These are phyloP conservation scores for Solanum chiquidenum DNA, from an alignment of 257 asterid genomes.

Conservation along the genomic window DNA sequence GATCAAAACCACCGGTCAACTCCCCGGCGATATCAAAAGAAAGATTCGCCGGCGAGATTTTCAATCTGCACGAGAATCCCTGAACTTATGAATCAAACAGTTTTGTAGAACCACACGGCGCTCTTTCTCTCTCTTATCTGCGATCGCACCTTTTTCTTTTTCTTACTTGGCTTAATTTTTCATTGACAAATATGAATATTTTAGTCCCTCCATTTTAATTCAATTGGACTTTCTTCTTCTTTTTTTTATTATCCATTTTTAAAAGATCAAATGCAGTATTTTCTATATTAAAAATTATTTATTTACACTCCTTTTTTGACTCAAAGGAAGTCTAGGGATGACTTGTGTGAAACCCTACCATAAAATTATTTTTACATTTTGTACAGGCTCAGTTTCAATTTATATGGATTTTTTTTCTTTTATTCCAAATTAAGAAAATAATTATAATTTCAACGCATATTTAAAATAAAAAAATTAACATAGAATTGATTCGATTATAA, in stretches of 20 bases:
- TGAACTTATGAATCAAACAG: not conserved
- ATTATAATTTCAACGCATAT: no score
- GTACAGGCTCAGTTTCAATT: not conserved
- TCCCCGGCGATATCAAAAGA: slow-evolving; percentile 6
- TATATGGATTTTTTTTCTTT: no score
- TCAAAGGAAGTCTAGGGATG: not conserved
- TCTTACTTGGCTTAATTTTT: not conserved
- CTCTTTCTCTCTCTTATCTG: not conserved
- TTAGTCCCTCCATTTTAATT: not conserved
- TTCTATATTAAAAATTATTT: not conserved
- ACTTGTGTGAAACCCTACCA: not conserved
- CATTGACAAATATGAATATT: not conserved
- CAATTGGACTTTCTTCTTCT: not conserved
- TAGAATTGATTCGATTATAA: not conserved
- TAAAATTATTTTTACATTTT: no score
- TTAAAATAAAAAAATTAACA: no score
- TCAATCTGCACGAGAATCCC: not conserved
- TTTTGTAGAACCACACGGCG: not conserved
- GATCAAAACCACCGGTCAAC: not conserved
- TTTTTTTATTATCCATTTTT: not conserved
- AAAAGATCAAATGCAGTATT: not conserved
- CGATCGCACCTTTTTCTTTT: not conserved
- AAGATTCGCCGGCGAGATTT: not conserved
- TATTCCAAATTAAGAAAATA: no score
- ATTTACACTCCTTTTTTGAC: not conserved